A percentile compares a stretch with the other conserved stretches of the same genome.
Conservation (phyloP, 306 rosid species). For the Ormosia semicastrata region DNA sequence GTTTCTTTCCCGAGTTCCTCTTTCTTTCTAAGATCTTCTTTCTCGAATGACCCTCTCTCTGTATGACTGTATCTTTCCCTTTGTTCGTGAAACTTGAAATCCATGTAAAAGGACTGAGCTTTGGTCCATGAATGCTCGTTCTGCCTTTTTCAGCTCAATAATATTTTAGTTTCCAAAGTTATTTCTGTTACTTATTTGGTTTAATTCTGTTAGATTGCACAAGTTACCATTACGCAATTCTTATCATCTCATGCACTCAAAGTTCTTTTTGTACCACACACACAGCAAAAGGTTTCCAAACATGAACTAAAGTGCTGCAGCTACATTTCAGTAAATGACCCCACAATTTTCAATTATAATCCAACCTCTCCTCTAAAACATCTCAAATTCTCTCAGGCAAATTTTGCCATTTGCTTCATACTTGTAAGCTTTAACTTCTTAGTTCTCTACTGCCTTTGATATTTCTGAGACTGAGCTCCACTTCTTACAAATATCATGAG, state of each 20-base stretch:
- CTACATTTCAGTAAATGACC: neutral
- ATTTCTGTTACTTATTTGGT: neutral
- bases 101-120: neutral
- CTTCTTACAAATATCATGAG: slow-evolving; percentile 29
- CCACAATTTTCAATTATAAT: neutral
- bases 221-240: neutral
- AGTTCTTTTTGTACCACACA: neutral
- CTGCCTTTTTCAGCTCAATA: neutral
- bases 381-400: neutral
- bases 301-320: neutral
- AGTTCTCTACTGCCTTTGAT: neutral
- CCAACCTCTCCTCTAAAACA: neutral
- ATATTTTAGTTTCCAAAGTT: neutral
- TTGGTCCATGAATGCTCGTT: neutral
- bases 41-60: neutral
- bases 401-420: neutral
- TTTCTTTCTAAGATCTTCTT: neutral
- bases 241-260: neutral
- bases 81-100: neutral
- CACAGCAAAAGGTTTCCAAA: neutral
- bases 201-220: neutral
- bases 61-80: neutral
- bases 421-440: neutral
- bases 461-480: slow-evolving; percentile 23
- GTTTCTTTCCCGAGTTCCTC: neutral